Base-by-base conservation (phyloP, 2,329 filamentous ascomycete species). In the Colletotrichum aenigma region DNA sequence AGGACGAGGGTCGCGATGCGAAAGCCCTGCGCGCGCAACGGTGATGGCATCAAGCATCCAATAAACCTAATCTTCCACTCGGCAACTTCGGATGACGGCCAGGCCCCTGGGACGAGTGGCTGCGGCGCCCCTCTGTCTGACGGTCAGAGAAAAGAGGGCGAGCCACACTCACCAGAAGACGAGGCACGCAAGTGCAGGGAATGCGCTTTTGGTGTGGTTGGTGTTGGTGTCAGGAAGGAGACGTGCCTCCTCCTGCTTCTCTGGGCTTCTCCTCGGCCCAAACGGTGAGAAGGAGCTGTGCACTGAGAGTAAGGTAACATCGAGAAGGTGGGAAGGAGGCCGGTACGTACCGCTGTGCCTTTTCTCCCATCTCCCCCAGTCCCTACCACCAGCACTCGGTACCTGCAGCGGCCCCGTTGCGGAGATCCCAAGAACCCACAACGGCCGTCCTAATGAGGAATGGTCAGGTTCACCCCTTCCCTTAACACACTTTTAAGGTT, bases 401-500 rank as follows among this genome's bases (percentile, higher is more conserved):
- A 68, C 73, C 73, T 75, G 73, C 70, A 75, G 70, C 56, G 73
- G 64, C 56, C 38, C 64, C 55, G 43, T 28, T 64, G 28, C 28
- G 62, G 55, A 71, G 72, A 72, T 72, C 69, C 38, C 55, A 6
- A 12, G 15, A 24, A 12, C 28, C 73, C 73, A 73, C 48, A 18
- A 48, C n/a, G 28, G 15, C 15, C 32, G 38, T 30, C 65, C 56
- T 13, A 55, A 68, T 64, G 13, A 64, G 73, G 70, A 56, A 64
- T 43, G 28, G 64, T 55, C 21, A 15, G 6, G n/a, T 48, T 15
- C 43, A 21, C 56, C 55, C 55, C 65, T 38, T 66, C 48, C 70
- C 71, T 61, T 64, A 38, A 24, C 55, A 48, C 52, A 62, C 58
- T 66, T 75, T 75, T 75, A 75, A 75, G 73, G 73, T 75, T 75